Percentiles rank a stretch among this genome's conserved stretches.
Evolutionary conservation across 2,329 filamentous ascomycete species (phyloP).

Genomic region (Herpomyces periplanetae): DNA sequence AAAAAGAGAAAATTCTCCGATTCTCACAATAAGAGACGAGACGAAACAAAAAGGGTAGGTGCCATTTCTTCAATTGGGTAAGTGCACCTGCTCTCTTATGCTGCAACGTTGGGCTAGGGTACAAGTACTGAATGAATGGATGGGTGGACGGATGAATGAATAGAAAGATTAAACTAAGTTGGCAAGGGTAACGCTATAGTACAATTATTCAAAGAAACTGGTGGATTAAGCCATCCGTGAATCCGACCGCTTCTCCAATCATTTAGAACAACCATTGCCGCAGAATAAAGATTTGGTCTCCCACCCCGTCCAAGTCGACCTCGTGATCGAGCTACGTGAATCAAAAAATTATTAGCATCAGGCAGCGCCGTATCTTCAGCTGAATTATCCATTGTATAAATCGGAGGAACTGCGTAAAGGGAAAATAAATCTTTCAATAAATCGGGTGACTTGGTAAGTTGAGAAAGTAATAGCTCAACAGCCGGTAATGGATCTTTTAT

Average conservation of each 20-base stretch:
- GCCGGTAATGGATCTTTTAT: conserved; percentile 72
- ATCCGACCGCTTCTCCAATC: conserved; percentile 89
- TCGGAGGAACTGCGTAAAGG: conserved; percentile 44
- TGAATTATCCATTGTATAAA: conserved; percentile 19
- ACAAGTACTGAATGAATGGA: no score
- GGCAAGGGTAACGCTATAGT: no score
- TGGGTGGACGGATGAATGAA: no score
- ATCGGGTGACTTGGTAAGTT: conserved; percentile 28
- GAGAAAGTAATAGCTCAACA: conserved; percentile 41
- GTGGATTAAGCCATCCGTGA: conserved; percentile 56
- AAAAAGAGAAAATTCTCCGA: no score
- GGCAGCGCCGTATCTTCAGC: conserved; percentile 17
- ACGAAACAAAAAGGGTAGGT: no score
- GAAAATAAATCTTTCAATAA: conserved; percentile 40
- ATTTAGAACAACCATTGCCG: conserved; percentile 70
- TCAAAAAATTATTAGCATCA: conserved; percentile 50
- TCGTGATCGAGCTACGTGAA: conserved; percentile 75
- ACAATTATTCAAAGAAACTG: no score
- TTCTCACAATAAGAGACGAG: no score
- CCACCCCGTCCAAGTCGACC: conserved; percentile 60
- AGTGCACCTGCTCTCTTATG: no score
- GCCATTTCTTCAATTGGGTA: no score
- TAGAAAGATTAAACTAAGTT: no score
- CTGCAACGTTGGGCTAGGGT: no score
- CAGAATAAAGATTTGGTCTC: conserved; percentile 48